A percentile compares a stretch with the other conserved stretches of the same genome.
Evolutionary conservation across 306 rosid species (phyloP).

Genomic region (Trifolium repens): DNA sequence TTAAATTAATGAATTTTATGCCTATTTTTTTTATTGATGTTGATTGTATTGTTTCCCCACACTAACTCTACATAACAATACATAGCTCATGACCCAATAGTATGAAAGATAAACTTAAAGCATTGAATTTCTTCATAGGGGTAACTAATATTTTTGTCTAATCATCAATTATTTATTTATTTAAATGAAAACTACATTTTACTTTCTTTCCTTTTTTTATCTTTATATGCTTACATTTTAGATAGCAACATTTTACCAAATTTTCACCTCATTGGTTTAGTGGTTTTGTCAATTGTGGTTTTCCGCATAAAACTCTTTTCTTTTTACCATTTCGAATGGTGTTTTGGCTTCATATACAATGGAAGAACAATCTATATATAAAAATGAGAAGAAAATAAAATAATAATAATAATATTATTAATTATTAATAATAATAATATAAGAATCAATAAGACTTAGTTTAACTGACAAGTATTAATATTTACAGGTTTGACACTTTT

Average conservation of each 20-base stretch:
- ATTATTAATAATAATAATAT: neutral
- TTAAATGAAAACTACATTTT: constrained; percentile 42
- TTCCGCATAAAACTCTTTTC: constrained; percentile 42
- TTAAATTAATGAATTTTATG: constrained; percentile 34
- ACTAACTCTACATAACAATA: constrained; percentile 30
- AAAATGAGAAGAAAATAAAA: neutral
- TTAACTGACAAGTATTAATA: too few relatives aligned
- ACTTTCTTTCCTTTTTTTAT: constrained; percentile 17
- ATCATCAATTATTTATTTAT: constrained; percentile 35
- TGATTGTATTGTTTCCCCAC: constrained; percentile 30
- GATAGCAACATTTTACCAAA: constrained; percentile 50
- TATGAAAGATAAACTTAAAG: constrained; percentile 9
- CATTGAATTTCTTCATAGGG: constrained; percentile 36
- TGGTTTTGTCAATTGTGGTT: constrained; percentile 35
- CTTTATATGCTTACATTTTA: neutral
- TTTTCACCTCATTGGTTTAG: constrained; percentile 31
- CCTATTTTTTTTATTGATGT: constrained; percentile 25
- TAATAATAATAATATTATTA: neutral
- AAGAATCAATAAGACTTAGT: neutral
- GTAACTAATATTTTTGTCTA: constrained; percentile 16
- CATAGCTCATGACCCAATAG: constrained; percentile 20
- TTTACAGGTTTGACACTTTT: too few relatives aligned
- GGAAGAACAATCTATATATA: neutral
- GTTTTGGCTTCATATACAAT: constrained; percentile 27
- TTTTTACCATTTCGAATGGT: constrained; percentile 16